Evolutionary conservation across 2,329 filamentous ascomycete genomes (phyloP).

Genomic region (Pezicula carpinea): DNA sequence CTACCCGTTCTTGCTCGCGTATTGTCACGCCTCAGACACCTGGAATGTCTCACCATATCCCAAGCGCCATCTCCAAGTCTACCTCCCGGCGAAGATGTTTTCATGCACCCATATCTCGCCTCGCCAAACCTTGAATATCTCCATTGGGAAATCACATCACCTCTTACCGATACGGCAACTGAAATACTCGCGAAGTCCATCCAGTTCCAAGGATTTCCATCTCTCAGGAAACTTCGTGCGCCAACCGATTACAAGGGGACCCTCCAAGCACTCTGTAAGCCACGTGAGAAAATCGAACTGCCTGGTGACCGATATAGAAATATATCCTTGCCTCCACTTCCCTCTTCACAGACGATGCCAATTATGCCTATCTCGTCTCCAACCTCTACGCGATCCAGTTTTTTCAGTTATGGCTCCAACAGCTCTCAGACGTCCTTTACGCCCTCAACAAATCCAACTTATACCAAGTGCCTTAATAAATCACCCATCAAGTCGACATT

Average conservation of each 20-base stretch:
- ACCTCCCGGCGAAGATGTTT: constrained; percentile 50
- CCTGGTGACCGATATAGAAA: constrained; percentile 23
- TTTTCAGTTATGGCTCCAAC: background rate
- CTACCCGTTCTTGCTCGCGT: constrained; percentile 54
- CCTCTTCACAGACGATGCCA: constrained; percentile 14
- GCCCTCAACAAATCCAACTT: background rate
- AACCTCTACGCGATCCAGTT: background rate
- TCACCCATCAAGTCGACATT: background rate
- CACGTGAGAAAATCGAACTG: constrained; percentile 21
- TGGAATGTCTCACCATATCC: constrained; percentile 48
- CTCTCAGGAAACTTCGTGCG: constrained; percentile 52
- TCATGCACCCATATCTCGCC: constrained; percentile 61
- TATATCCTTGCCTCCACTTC: constrained; percentile 22
- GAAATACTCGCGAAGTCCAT: constrained; percentile 62
- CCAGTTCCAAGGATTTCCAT: constrained; percentile 55
- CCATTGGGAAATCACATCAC: constrained; percentile 55
- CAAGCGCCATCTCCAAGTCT: constrained; percentile 52
- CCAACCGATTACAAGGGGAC: constrained; percentile 66
- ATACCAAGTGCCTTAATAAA: background rate
- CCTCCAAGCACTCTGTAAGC: constrained; percentile 63
- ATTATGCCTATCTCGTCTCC: constrained; percentile 9
- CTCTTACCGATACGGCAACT: constrained; percentile 44
- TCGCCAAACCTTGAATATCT: constrained; percentile 47
- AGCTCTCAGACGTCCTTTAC: background rate
- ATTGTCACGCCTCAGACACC: constrained; percentile 46